Base-by-base conservation (phyloP, 495 filamentous ascomycete species). In the Aspergillus indologenus region DNA sequence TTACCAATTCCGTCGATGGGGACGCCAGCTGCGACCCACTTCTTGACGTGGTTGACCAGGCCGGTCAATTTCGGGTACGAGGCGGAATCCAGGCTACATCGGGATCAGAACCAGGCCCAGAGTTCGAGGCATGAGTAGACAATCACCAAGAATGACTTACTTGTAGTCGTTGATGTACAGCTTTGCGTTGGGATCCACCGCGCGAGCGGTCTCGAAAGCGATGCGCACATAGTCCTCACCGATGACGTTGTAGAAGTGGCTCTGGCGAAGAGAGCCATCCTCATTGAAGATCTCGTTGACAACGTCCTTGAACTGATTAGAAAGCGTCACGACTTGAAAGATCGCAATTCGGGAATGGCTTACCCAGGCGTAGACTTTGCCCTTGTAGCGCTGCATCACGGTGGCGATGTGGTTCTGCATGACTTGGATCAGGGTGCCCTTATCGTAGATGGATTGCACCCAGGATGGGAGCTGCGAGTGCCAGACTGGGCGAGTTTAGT, bases 1-100 rank as follows among this genome's bases (percentile, higher is more conserved):
- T 65, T 66, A 68, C 82, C 82, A 54, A 91, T 89, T 61, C 88
- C 87, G 68, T 91, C 87, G 68, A 90, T 90, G 49, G 87, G 87
- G 31, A 87, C 72, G 59, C 87, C 87, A 12, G 73, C 78, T 12
- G 80, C 75, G 45, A 87, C 65, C 84, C 87, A 90, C 63, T 84
- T 82, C 71, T 81, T 82, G 67, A 90, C 87, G 65, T 87, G 75
- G 45, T 58, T 70, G 45, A 85, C 79, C 80, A 90, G 85, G 53
- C 84, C 86, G 24, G 62, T 75, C 29, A 81, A 83, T 71, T 90
- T 90, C 60, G 78, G 70, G 59, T 80, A 72, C 51, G 48, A 61
- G 46, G 77, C 70, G 11, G 59, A 60, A 61, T 80, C 79, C 53
- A 74, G 57, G 58, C 71, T 73, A 18, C 1, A 48, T 43, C 7